These are phyloP conservation scores for Grosmannia penicillata DNA, from an alignment of 2,329 filamentous ascomycete species.

Conservation along the genomic window DNA sequence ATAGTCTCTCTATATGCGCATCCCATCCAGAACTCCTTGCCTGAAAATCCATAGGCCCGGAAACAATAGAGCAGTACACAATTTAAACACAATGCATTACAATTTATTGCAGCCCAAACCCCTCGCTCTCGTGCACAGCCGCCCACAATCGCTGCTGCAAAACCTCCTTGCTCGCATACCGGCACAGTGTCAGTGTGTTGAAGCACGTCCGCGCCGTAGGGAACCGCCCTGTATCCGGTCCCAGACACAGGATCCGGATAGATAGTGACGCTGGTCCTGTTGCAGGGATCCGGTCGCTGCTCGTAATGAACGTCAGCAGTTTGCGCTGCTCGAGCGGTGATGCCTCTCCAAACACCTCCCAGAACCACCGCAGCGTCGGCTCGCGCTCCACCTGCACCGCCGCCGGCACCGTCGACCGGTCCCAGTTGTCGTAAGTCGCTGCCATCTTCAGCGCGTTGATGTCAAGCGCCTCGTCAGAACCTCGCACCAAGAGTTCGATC, in stretches of 20 bases:
- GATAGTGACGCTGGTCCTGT: constrained; percentile 69
- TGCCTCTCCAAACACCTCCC: constrained; percentile 61
- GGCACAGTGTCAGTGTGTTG: constrained; percentile 66
- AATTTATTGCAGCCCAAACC: constrained; percentile 68
- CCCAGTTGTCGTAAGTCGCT: constrained; percentile 74
- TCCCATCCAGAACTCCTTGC: too few species aligned
- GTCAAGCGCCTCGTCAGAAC: constrained; percentile 72
- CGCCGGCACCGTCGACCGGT: too few species aligned
- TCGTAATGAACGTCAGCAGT: constrained; percentile 75
- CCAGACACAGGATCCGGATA: constrained; percentile 62
- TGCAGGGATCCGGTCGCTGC: constrained; percentile 79
- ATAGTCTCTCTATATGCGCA: too few species aligned
- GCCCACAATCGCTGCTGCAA: constrained; percentile 65
- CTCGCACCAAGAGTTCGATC: constrained; percentile 74
- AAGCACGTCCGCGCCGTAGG: constrained; percentile 86
- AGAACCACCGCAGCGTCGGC: constrained; percentile 71
- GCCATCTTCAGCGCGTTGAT: constrained; percentile 61
- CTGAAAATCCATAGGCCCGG: too few species aligned
- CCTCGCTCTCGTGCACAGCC: constrained; percentile 80
- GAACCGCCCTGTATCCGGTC: constrained; percentile 58
- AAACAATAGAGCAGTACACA: too few species aligned
- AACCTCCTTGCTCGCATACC: constrained; percentile 50
- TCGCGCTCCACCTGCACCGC: too few species aligned
- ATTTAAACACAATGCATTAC: too few species aligned
- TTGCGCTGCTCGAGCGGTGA: constrained; percentile 56